These are phyloP conservation scores for Aspergillus fijiensis DNA, from an alignment of 2,329 filamentous ascomycete species.

Conservation along the genomic window DNA sequence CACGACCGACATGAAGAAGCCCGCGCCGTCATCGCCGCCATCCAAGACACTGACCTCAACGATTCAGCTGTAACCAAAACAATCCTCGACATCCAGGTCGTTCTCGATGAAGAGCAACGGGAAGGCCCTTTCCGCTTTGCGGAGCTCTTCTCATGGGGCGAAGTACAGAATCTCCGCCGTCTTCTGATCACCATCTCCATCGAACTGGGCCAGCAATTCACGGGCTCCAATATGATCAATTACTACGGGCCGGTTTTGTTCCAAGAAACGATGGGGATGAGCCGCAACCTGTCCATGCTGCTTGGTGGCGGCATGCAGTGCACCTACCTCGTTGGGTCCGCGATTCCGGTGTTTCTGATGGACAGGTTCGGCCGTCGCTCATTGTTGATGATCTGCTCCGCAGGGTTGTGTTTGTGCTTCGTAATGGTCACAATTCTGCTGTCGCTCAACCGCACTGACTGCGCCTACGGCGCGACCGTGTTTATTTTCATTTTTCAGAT, in stretches of 20 bases:
- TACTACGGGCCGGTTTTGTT: conserved; percentile 45
- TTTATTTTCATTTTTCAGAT: conserved; percentile 50
- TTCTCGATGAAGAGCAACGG: conserved; percentile 22
- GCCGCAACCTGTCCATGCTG: conserved; percentile 53
- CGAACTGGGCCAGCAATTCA: conserved; percentile 40
- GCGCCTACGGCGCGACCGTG: conserved; percentile 44
- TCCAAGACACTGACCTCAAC: conserved; percentile 13
- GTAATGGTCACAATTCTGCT: conserved; percentile 42
- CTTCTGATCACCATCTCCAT: conserved; percentile 36
- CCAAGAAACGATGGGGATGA: conserved; percentile 40
- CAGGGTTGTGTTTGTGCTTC: conserved; percentile 47
- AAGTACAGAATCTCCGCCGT: conserved; percentile 34
- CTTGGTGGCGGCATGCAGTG: conserved; percentile 49
- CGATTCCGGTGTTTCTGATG: conserved; percentile 44
- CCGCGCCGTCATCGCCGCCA: conserved; percentile 24
- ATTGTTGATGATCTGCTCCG: conserved; percentile 43
- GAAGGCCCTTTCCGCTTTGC: conserved; percentile 37
- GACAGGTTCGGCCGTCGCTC: conserved; percentile 45
- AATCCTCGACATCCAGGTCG: conserved; percentile 23
- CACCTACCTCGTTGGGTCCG: conserved; percentile 43
- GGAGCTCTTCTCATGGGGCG: conserved; percentile 37
- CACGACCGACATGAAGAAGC: conserved; percentile 29
- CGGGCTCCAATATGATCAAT: conserved; percentile 42
- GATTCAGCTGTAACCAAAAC: conserved; percentile 16
- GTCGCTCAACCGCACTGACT: conserved; percentile 29